phyloP scores from a whole-genome alignment of 148 eudicot species.

The Arbutus unedo region DNA sequence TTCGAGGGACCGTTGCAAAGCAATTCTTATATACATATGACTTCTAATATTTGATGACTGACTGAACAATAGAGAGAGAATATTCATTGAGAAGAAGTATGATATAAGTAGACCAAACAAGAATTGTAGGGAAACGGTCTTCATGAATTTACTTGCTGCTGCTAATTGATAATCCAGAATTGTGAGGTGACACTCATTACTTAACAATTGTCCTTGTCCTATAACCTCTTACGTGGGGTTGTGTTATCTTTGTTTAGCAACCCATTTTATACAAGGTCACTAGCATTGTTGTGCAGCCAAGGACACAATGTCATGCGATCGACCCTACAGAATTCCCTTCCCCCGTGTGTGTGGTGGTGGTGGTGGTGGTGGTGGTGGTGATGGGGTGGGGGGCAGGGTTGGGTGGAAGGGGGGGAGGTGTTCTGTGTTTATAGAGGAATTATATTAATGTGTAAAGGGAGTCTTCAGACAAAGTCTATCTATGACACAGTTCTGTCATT shows the following conservation, averaged over 20 bases:
- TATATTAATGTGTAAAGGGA: too few species aligned
- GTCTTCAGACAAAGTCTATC: background rate
- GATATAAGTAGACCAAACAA: background rate
- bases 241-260: background rate
- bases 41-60: background rate
- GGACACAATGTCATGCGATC: background rate
- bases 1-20: background rate
- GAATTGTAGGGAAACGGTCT: background rate
- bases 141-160: background rate
- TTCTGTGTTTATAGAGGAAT: too few species aligned
- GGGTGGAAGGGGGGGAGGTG: too few species aligned
- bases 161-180: background rate
- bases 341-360: too few species aligned
- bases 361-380: too few species aligned
- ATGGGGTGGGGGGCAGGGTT: too few species aligned
- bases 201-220: background rate
- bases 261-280: background rate
- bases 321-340: background rate
- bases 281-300: background rate
- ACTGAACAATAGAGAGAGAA: background rate
- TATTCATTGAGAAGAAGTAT: background rate
- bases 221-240: background rate
- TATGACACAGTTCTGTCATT: background rate
- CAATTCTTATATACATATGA: background rate
- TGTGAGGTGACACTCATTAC: background rate